Evolutionary conservation across 441 rosid genomes (phyloP).

Genomic region (Melastoma candidum): DNA sequence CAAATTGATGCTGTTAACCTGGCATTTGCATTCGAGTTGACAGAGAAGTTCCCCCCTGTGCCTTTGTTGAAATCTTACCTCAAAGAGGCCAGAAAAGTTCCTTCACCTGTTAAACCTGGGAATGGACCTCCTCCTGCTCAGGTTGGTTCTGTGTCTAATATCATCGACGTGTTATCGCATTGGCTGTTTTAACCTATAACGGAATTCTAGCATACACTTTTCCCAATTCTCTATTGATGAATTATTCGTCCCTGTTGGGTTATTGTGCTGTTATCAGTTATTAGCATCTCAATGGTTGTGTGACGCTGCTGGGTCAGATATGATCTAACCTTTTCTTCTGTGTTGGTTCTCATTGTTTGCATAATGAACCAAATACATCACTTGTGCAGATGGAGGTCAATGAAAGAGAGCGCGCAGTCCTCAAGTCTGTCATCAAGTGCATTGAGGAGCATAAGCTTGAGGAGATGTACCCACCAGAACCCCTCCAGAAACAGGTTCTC

Average conservation of each 20-base stretch:
- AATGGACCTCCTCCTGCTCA: neutral
- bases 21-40: slow-evolving; percentile 32
- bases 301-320: too few relatives aligned
- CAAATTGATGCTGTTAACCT: slow-evolving; percentile 37
- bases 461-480: slow-evolving; percentile 29
- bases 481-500: slow-evolving; percentile 32
- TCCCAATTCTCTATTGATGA: too few relatives aligned
- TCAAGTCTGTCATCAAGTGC: slow-evolving; percentile 27
- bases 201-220: too few relatives aligned
- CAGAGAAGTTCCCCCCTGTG: slow-evolving; percentile 32
- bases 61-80: slow-evolving; percentile 33
- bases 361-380: too few relatives aligned
- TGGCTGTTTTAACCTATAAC: too few relatives aligned
- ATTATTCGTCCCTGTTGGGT: too few relatives aligned
- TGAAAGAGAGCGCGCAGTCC: slow-evolving; percentile 32
- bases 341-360: too few relatives aligned
- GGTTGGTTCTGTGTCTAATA: neutral
- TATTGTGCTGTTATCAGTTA: too few relatives aligned
- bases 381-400: slow-evolving; percentile 22
- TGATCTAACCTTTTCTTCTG: too few relatives aligned
- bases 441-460: slow-evolving; percentile 31
- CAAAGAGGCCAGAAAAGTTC: slow-evolving; percentile 34
- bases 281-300: too few relatives aligned
- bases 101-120: neutral
- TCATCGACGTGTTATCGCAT: too few relatives aligned